A percentile compares a stretch with the other conserved stretches of the same genome.
Conservation (phyloP, 176 grass and related monocot species). For the Paspalum vaginatum region DNA sequence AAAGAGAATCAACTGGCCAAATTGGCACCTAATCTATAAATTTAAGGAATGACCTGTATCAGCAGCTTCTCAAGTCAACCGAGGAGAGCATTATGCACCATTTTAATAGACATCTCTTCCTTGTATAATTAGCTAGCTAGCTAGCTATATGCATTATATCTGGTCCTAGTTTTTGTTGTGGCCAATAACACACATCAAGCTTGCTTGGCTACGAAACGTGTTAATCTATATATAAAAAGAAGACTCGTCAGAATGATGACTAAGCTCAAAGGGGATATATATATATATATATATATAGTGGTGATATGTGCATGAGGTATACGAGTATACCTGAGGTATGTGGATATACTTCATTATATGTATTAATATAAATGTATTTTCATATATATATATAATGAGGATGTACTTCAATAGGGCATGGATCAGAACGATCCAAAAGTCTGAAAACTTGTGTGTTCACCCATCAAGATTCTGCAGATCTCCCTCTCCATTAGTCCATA, state of each 20-base stretch:
- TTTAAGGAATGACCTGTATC: not conserved
- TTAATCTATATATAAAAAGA: not conserved
- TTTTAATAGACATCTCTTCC: not conserved
- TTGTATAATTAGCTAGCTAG: not conserved
- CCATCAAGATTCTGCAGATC: no score
- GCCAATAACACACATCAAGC: not conserved
- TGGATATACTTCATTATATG: no score
- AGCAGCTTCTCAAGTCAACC: slow-evolving; percentile 22
- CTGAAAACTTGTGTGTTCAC: no score
- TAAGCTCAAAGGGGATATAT: not conserved
- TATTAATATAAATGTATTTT: no score
- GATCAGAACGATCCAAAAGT: no score
- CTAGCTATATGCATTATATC: not conserved
- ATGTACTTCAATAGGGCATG: no score
- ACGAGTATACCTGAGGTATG: no score
- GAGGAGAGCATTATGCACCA: not conserved
- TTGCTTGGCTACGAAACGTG: not conserved
- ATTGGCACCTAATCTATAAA: not conserved
- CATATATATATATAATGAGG: no score
- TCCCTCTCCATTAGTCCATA: no score
- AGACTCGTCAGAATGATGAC: not conserved
- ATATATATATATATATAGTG: no score
- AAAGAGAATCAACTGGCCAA: slow-evolving; percentile 19
- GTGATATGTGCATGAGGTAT: no score
- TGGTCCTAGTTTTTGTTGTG: not conserved